Conservation (phyloP, 1,284 basidiomycete genomes). For the Apiotrichum domesticum region DNA sequence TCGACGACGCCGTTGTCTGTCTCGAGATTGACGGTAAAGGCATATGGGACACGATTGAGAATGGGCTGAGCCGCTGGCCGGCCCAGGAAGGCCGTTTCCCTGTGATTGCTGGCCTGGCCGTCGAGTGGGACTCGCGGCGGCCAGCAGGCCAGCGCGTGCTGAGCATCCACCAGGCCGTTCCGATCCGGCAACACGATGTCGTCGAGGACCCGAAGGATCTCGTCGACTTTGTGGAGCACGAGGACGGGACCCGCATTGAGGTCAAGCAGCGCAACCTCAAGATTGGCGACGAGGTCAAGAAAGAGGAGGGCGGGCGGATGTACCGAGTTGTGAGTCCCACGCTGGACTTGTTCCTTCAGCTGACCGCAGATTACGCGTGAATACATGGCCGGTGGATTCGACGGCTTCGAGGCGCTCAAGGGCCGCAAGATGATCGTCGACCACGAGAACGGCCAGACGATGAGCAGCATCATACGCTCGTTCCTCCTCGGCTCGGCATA, state of each 20-base stretch:
- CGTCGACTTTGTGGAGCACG: slow-evolving; percentile 41
- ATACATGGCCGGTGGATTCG: slow-evolving; percentile 53
- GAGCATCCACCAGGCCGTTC: slow-evolving; percentile 58
- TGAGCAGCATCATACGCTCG: slow-evolving; percentile 74
- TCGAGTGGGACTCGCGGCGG: slow-evolving; percentile 72
- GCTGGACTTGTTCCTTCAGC: neutral
- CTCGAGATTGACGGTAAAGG: slow-evolving; percentile 69
- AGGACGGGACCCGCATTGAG: slow-evolving; percentile 48
- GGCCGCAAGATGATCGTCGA: slow-evolving; percentile 68
- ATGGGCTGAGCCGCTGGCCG: slow-evolving; percentile 70
- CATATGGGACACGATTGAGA: slow-evolving; percentile 76
- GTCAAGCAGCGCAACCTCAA: slow-evolving; percentile 35
- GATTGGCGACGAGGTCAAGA: slow-evolving; percentile 54
- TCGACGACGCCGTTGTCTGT: slow-evolving; percentile 78
- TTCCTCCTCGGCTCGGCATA: slow-evolving; percentile 62
- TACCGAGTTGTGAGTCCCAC: slow-evolving; percentile 62
- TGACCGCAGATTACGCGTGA: slow-evolving; percentile 42
- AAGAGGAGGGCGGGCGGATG: slow-evolving; percentile 54
- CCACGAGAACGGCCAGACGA: slow-evolving; percentile 74
- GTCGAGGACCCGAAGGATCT: slow-evolving; percentile 29
- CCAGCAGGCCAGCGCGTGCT: slow-evolving; percentile 65
- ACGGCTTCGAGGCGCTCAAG: slow-evolving; percentile 70
- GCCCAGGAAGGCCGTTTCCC: slow-evolving; percentile 92
- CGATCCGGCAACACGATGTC: slow-evolving; percentile 28
- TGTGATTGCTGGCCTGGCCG: slow-evolving; percentile 74